These are phyloP conservation scores for Fusarium fujikuroi DNA, from an alignment of 2,329 filamentous ascomycete genomes.

Conservation along the genomic window DNA sequence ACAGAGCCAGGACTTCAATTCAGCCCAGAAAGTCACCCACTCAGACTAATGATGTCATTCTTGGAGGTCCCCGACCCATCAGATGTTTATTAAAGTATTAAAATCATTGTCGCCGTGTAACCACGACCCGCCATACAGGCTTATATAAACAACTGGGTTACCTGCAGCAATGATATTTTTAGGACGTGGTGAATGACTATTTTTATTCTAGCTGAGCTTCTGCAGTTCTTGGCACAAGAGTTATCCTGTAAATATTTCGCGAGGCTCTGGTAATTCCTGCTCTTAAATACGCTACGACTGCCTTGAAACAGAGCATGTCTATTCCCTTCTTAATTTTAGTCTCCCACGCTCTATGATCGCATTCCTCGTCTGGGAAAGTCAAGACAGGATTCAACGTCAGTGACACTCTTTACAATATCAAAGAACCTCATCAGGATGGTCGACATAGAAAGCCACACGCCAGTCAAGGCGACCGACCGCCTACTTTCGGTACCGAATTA, in stretches of 20 bases:
- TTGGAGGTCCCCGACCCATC: neutral
- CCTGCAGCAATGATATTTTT: too few species aligned
- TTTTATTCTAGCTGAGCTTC: accelerated
- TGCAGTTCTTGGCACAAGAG: neutral
- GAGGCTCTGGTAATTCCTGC: accelerated
- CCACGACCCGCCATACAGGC: neutral
- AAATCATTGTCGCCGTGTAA: accelerated
- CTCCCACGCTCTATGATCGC: accelerated
- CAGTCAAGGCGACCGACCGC: neutral
- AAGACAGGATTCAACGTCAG: accelerated
- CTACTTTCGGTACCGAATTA: neutral
- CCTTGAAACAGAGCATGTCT: accelerated
- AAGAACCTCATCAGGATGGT: accelerated
- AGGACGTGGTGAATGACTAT: neutral
- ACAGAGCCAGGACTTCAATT: accelerated
- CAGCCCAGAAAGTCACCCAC: neutral
- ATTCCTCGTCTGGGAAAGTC: accelerated
- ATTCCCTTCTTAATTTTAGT: accelerated
- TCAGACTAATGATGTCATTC: too few species aligned
- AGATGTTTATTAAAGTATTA: neutral
- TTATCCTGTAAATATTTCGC: accelerated
- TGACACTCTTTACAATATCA: accelerated
- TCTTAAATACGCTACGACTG: accelerated
- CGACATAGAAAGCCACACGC: neutral
- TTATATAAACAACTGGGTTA: accelerated